Percentiles rank a stretch among this genome's conserved stretches.
Evolutionary conservation across 2,329 filamentous ascomycete species (phyloP).

Genomic region (Venturia carpophila): DNA sequence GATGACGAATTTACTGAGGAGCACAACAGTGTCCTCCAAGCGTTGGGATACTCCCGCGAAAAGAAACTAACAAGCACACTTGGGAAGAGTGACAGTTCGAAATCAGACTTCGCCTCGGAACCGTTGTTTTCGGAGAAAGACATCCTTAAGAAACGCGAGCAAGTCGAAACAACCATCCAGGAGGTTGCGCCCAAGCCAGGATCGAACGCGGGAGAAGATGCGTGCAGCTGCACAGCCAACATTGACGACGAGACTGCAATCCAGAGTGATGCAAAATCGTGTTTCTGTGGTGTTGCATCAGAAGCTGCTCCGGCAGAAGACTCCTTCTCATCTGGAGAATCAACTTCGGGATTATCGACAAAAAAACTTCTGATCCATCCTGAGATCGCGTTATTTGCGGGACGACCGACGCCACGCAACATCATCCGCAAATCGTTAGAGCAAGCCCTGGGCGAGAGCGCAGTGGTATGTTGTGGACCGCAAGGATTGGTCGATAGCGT

Average conservation of each 20-base stretch:
- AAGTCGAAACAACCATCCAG: conserved; percentile 26
- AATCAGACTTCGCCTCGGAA: not conserved
- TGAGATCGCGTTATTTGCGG: conserved; percentile 35
- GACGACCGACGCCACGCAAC: conserved; percentile 44
- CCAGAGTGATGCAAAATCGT: conserved; percentile 19
- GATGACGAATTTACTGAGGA: conserved; percentile 41
- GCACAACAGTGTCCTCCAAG: conserved; percentile 23
- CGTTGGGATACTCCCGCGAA: not conserved
- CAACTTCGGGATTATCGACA: not conserved
- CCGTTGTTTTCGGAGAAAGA: conserved; percentile 23
- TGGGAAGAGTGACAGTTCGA: not conserved
- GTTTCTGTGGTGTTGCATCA: conserved; percentile 5
- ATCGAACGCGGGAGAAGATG: conserved; percentile 17
- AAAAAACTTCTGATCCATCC: conserved; percentile 26
- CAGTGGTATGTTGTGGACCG: conserved; percentile 56
- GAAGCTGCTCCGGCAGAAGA: not conserved
- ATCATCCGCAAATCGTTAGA: conserved; percentile 51
- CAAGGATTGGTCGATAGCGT: conserved; percentile 47
- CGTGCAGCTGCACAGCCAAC: conserved; percentile 44
- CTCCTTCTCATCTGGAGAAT: not conserved
- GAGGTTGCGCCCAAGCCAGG: conserved; percentile 22
- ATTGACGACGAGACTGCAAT: conserved; percentile 36
- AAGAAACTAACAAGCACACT: not conserved
- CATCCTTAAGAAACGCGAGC: conserved; percentile 17
- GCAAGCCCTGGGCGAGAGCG: conserved; percentile 53